Percentiles rank a stretch among this genome's conserved stretches.
Evolutionary conservation across 495 filamentous ascomycete species (phyloP).

Genomic region (Evansstolkia leycettana): DNA sequence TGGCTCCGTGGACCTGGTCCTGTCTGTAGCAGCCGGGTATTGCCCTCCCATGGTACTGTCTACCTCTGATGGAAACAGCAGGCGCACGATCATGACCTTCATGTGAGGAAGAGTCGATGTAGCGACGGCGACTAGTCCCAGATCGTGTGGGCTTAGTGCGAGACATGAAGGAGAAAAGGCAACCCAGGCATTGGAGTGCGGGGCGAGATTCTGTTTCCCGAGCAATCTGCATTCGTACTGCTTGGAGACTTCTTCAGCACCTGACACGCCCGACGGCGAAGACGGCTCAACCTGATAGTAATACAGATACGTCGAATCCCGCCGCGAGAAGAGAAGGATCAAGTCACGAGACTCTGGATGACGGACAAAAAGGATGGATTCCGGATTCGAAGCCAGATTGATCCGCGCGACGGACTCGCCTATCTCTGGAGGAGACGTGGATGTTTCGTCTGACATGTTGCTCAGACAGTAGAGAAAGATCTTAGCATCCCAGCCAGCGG

Average conservation of each 20-base stretch:
- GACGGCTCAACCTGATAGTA: constrained; percentile 38
- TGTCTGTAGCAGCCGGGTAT: constrained; percentile 1
- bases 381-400: constrained; percentile 45
- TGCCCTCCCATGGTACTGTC: constrained; percentile 1
- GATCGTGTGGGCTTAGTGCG: constrained; percentile 41
- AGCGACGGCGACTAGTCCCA: constrained; percentile 45
- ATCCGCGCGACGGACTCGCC: constrained; percentile 35
- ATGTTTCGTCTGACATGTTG: constrained; percentile 4
- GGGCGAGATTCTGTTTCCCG: constrained; percentile 50
- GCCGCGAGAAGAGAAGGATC: constrained; percentile 42
- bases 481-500: constrained; percentile 54
- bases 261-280: too few relatives aligned
- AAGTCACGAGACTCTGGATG: constrained; percentile 32
- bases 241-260: not conserved
- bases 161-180: constrained; percentile 51
- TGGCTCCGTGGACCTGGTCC: constrained; percentile 2
- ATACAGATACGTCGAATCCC: constrained; percentile 49
- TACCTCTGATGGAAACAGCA: constrained; percentile 35
- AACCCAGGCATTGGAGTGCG: constrained; percentile 52
- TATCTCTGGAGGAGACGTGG: constrained; percentile 7
- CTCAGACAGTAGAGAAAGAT: constrained; percentile 37
- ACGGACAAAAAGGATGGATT: constrained; percentile 43
- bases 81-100: constrained; percentile 52
- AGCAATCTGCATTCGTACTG: constrained; percentile 23
- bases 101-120: constrained; percentile 51